phyloP scores from a whole-genome alignment of 1,284 basidiomycete genomes.

The Cryptococcus sp. region DNA sequence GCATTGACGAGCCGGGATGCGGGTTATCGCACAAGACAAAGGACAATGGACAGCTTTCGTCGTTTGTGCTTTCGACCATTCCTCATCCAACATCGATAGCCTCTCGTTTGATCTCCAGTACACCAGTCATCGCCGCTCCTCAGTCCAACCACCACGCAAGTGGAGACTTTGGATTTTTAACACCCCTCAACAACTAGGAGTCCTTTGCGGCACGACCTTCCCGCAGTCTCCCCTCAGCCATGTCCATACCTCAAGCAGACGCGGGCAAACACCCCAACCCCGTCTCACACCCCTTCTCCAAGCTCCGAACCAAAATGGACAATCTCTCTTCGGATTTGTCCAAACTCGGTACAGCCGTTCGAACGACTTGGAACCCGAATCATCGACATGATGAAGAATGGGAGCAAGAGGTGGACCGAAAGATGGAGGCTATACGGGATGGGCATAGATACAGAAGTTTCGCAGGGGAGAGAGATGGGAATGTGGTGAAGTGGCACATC shows the following conservation, averaged over 20 bases:
- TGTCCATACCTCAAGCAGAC: slow-evolving; percentile 25
- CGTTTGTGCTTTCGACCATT: no score
- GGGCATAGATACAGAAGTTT: slow-evolving; percentile 80
- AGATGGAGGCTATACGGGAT: slow-evolving; percentile 65
- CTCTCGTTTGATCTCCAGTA: no score
- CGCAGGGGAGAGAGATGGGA: slow-evolving; percentile 56
- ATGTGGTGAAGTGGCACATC: slow-evolving; percentile 83
- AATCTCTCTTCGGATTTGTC: slow-evolving; percentile 29
- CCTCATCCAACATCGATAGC: no score
- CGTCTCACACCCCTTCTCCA: slow-evolving; percentile 21
- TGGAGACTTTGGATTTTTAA: no score
- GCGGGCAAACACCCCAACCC: slow-evolving; percentile 19
- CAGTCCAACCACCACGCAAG: no score
- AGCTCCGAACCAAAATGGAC: slow-evolving; percentile 34
- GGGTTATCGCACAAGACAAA: no score
- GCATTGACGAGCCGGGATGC: no score
- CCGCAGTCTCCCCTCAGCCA: no score
- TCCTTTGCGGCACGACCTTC: no score
- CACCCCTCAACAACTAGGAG: no score
- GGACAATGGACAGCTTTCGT: no score
- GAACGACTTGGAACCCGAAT: slow-evolving; percentile 47
- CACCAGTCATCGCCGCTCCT: no score
- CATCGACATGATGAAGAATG: slow-evolving; percentile 63
- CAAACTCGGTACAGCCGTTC: slow-evolving; percentile 31
- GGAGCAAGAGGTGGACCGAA: slow-evolving; percentile 61